Base-by-base conservation (phyloP, 495 filamentous ascomycete species). In the Cairneyella variabilis region DNA sequence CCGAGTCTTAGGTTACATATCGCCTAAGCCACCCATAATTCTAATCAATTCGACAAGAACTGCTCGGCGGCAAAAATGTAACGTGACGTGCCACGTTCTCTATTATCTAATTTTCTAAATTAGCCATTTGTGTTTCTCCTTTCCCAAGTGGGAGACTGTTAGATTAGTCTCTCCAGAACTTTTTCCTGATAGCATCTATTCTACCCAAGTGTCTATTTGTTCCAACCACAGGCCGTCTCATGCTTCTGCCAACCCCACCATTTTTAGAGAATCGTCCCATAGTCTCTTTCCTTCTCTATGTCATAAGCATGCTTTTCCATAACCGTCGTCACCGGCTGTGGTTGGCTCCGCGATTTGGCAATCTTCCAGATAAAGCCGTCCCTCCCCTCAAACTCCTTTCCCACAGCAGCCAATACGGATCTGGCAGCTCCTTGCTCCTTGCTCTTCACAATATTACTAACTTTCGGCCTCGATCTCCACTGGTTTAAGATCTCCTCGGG, bases 291-390 rank as follows among this genome's bases (percentile, higher is more conserved):
- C 25, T 56, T 60, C 56, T 66, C 64, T 37, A 45, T 53, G 48
- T 72, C 60, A 56, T 61, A 75, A 10, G 69, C 71, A 57, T 61
- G 61, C n/a, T 2, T 51, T 25, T 12, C 21, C 28, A 37, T 49
- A 23, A 3, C 40, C 53, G 17, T 57, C 16, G 10, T 12, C 11
- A 37, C 51, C 63, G 64, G 12, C 66, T 66, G 3, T 22, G 16
- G 26, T 27, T 43, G 51, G 49, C 41, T 40, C 22, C 26, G 48
- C 56, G 11, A 37, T 41, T 6, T 72, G 66, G 47, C 57, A 59
- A 43, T 59, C 40, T 16, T 68, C 69, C 34, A 76, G 59, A 61
- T 77, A 74, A 32, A 70, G 64, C 0, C 78, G 73, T 53, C 75
- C 74, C 23, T 68, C 32, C 49, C 64, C 28, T 73, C 46, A 25